Base-by-base conservation (phyloP, 2,329 filamentous ascomycete species). In the Aspergillus unguis region DNA sequence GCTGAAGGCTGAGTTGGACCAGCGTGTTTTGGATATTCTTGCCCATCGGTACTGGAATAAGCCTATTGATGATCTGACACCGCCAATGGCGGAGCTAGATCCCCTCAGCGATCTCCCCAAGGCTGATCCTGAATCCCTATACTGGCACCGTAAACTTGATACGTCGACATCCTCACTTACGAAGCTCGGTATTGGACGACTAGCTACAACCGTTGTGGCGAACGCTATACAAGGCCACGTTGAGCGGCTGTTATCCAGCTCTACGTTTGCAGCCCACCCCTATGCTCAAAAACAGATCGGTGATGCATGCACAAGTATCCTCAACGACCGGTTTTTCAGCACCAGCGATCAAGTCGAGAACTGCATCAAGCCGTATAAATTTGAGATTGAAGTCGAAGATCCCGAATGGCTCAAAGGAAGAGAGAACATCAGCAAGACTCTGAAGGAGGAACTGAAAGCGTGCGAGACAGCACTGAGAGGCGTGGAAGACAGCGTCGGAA, bases 301-400 rank as follows among this genome's bases (percentile, higher is more conserved):
- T 44, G 91, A 96, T 62, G 92, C 94, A 1, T 90, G 91, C 1
- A 88, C 90, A 0, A 87, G 85, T 27, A 97, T 99, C 48, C 76
- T 99, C 9, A 94, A 94, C 59, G 94, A 99, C 65, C 82, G 92
- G 10, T 96, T 95, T 58, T 97, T 96, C 74, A 94, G 92, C 72
- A 99, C 95, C 1, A 94, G 89, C 58, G 95, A 99, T 65, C 94
- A 97, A 73, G 89, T 99, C 1, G 94, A 99, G 71, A 97, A 97
- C 68, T 99, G 92, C 68, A 95, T 99, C 73, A 99, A 99, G 72
- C 94, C 95, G 0, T 99, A 92, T 78, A 99, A 99, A 69, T 97
- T 92, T 62, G 91, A 96, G 57, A 95, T 99, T 53, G 94, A 99
- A 63, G 85, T 99, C 41, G 90, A 96, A 65, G 88, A 92, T 36